Evolutionary conservation across 2,329 filamentous ascomycete genomes (phyloP).

Genomic region (Gnomoniopsis sp.): DNA sequence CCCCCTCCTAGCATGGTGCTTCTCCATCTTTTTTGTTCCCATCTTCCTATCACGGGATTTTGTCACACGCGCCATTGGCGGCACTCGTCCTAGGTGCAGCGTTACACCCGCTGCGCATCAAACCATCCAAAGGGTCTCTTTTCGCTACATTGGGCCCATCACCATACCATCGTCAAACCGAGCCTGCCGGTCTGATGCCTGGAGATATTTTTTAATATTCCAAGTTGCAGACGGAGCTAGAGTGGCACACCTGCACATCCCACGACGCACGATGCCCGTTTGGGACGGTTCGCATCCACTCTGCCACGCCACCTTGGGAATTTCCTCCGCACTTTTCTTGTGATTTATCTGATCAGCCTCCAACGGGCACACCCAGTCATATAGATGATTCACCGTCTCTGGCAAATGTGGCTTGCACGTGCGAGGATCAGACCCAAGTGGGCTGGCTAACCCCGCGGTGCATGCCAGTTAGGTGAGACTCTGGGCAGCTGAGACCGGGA

Average conservation of each 20-base stretch:
- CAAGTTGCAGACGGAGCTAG: not conserved
- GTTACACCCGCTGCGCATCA: slow-evolving; percentile 5
- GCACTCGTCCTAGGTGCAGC: not conserved
- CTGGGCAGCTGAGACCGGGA: slow-evolving; percentile 10
- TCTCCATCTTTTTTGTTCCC: slow-evolving; percentile 3
- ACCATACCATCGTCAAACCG: not conserved
- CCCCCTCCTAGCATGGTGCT: not conserved
- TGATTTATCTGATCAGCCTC: not conserved
- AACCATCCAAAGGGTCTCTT: slow-evolving; percentile 4
- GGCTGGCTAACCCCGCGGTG: slow-evolving; percentile 6
- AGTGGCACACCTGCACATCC: not conserved
- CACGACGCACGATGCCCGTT: slow-evolving; percentile 12
- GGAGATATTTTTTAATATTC: not conserved
- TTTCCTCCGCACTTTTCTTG: not conserved
- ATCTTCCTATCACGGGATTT: slow-evolving; percentile 13
- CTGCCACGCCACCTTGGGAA: not conserved
- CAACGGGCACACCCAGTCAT: slow-evolving; percentile 10
- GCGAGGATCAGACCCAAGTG: not conserved
- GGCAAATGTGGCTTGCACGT: slow-evolving; percentile 11
- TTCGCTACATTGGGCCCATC: not conserved
- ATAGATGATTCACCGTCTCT: slow-evolving; percentile 9
- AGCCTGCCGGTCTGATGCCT: not conserved
- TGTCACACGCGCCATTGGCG: slow-evolving; percentile 18
- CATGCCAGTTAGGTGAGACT: slow-evolving; percentile 4
- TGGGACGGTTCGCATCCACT: slow-evolving; percentile 11